Conservation (phyloP, 371 early-diverging fungal species). For the Syncephalastrum racemosum region DNA sequence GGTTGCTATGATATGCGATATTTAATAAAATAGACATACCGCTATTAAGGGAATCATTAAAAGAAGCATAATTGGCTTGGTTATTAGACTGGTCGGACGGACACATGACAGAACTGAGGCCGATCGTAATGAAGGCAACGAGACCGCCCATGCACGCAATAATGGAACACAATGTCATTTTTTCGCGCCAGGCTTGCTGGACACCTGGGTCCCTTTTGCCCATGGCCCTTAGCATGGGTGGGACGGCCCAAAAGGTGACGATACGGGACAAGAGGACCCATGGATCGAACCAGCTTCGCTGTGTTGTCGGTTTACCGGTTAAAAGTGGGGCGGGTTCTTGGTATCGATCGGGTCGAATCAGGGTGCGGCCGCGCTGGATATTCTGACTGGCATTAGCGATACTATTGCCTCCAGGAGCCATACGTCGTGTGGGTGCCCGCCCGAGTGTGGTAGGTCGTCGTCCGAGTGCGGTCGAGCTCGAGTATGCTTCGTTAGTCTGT, state of each 20-base stretch:
- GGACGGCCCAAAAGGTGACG: conserved; percentile 77
- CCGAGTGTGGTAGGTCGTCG: conserved; percentile 44
- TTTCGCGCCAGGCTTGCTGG: conserved; percentile 94
- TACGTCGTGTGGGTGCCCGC: conserved; percentile 51
- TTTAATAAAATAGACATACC: conserved; percentile 12
- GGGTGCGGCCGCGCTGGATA: conserved; percentile 72
- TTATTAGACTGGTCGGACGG: conserved; percentile 40
- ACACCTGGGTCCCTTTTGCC: conserved; percentile 63
- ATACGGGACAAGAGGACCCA: conserved; percentile 80
- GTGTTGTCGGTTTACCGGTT: conserved; percentile 58
- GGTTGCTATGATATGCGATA: conserved; percentile 1
- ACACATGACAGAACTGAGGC: conserved; percentile 55
- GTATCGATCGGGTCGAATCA: conserved; percentile 73
- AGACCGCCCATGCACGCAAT: conserved; percentile 62
- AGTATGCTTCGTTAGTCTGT: conserved; percentile 1
- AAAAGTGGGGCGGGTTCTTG: conserved; percentile 72
- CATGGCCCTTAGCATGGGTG: conserved; percentile 54
- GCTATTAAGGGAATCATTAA: conserved; percentile 29
- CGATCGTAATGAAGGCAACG: conserved; percentile 66
- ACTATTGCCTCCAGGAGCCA: conserved; percentile 47
- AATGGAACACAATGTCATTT: conserved; percentile 76
- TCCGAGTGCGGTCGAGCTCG: conserved; percentile 26
- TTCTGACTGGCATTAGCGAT: conserved; percentile 53
- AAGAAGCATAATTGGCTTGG: conserved; percentile 42
- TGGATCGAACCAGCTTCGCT: conserved; percentile 49